Conservation (phyloP, 1,284 basidiomycete genomes). For the Ustilago loliicola region DNA sequence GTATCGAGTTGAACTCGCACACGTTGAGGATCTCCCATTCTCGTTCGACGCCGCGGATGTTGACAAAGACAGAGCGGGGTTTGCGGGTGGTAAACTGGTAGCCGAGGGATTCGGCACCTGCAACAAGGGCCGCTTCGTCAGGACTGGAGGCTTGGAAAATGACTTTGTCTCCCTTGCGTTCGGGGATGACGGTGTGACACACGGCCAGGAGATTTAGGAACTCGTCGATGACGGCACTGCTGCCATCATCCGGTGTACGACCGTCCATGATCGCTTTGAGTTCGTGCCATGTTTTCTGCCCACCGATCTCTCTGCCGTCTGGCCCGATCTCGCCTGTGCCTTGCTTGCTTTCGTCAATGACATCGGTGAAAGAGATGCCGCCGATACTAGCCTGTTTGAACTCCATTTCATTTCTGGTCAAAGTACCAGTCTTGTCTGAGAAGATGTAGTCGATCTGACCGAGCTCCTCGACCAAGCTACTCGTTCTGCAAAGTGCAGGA, state of each 20-base stretch:
- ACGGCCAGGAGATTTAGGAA: conserved; percentile 93
- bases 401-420: conserved; percentile 98
- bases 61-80: conserved; percentile 92
- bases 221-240: conserved; percentile 78
- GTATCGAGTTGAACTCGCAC: conserved; percentile 97
- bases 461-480: conserved; percentile 96
- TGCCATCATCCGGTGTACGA: conserved; percentile 72
- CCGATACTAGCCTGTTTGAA: conserved; percentile 91
- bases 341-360: conserved; percentile 84
- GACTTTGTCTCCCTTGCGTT: conserved; percentile 77
- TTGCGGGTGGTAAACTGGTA: conserved; percentile 96
- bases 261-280: conserved; percentile 75
- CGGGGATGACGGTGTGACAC: conserved; percentile 98
- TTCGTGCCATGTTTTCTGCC: conserved; percentile 81
- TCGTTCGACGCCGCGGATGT: conserved; percentile 79
- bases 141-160: conserved; percentile 97
- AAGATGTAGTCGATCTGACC: conserved; percentile 99
- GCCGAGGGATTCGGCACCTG: conserved; percentile 90
- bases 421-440: conserved; percentile 97
- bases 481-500: conserved; percentile 94
- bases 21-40: conserved; percentile 96
- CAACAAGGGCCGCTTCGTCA: conserved; percentile 95
- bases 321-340: conserved; percentile 72
- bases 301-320: conserved; percentile 73
- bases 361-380: conserved; percentile 89